Conservation (phyloP, 345 rosid genomes). For the Kernera saxatilis region DNA sequence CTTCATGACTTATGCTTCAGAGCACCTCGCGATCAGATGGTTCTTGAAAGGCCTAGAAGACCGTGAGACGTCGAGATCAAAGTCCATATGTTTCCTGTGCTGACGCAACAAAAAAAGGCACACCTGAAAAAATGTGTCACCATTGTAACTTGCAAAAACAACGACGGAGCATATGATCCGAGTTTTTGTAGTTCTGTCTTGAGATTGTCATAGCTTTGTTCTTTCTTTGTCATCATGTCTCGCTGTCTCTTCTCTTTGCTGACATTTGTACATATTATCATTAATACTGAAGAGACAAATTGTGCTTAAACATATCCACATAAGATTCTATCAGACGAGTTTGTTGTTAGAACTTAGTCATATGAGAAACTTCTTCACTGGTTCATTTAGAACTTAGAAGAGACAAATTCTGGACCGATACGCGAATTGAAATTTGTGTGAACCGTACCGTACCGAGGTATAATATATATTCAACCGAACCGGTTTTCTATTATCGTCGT, state of each 20-base stretch:
- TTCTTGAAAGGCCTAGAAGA: slow-evolving; percentile 76
- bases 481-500: not conserved
- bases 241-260: not conserved
- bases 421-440: too few species aligned
- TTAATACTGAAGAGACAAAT: not conserved
- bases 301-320: not conserved
- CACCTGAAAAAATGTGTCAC: not conserved
- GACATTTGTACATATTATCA: slow-evolving; percentile 18
- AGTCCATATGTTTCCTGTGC: slow-evolving; percentile 44
- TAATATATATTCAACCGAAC: not conserved
- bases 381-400: not conserved
- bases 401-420: too few species aligned
- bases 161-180: not conserved
- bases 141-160: slow-evolving; percentile 13
- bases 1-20: slow-evolving; percentile 85
- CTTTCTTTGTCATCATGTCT: not conserved
- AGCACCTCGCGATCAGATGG: slow-evolving; percentile 68
- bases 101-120: slow-evolving; percentile 20
- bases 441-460: not conserved
- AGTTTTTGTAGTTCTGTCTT: not conserved
- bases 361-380: not conserved
- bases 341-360: not conserved
- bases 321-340: not conserved
- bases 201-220: not conserved
- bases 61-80: slow-evolving; percentile 40